phyloP scores from a whole-genome alignment of 192 early-diverging fungal species.

The Kickxella alabastrina region DNA sequence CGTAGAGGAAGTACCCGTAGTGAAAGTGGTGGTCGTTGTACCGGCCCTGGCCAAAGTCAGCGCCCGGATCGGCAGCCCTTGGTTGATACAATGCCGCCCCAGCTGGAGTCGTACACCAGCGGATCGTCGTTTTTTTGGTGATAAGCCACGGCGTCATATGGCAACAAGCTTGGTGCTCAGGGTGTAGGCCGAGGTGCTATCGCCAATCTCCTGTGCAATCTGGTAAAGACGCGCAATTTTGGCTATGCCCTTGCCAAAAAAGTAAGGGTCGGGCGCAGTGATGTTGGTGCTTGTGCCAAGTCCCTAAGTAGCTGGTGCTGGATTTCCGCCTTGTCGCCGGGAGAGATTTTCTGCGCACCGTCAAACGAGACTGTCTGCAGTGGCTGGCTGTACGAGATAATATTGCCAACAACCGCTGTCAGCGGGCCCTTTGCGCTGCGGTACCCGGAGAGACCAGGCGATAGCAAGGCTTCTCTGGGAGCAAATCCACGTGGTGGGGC shows the following conservation, averaged over 20 bases:
- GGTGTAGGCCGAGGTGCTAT: constrained; percentile 6
- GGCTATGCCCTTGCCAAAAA: constrained; percentile 54
- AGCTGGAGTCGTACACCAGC: constrained; percentile 47
- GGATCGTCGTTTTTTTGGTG: constrained; percentile 29
- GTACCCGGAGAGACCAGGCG: constrained; percentile 33
- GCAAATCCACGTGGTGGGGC: constrained; percentile 50
- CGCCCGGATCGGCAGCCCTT: constrained; percentile 22
- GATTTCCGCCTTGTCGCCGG: constrained; percentile 21
- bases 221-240: constrained; percentile 48
- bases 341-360: constrained; percentile 19
- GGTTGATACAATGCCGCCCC: constrained; percentile 51
- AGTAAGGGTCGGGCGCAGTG: constrained; percentile 49
- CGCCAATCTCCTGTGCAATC: constrained; percentile 49
- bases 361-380: constrained; percentile 31
- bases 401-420: constrained; percentile 46
- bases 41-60: constrained; percentile 54
- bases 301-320: constrained; percentile 41
- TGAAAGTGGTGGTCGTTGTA: constrained; percentile 65
- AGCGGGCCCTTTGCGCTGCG: constrained; percentile 52
- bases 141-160: constrained; percentile 42
- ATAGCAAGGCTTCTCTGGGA: constrained; percentile 8
- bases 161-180: constrained; percentile 11
- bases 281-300: constrained; percentile 15
- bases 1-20: constrained; percentile 58
- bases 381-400: constrained; percentile 46